Base-by-base conservation (phyloP, 345 rosid genomes). In the Physaria fendleri region DNA sequence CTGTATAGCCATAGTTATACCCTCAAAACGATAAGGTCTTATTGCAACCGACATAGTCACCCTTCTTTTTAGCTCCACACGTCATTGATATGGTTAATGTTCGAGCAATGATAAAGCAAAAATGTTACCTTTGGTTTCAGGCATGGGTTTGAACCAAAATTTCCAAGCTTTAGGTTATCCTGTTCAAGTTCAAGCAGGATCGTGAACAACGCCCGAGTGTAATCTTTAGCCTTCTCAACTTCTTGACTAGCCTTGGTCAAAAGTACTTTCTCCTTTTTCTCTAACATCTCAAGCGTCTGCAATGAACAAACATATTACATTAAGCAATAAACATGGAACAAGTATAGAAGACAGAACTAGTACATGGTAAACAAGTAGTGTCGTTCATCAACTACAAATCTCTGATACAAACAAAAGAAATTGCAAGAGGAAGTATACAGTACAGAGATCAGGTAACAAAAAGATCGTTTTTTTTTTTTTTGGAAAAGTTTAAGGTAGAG, bases 261-360 rank as follows among this genome's bases (percentile, higher is more conserved):
- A 0, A 92, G 90, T 12, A 88, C 83, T 25, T 86, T 86, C 78
- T 86, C 97, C 76, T 81, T 88, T 53, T 92, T 85, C 95, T 92
- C 96, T 8, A 88, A 62, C 98, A 86, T 88, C 74, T 81, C 90
- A 50, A 88, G 93, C 6, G 95, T 92, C 98, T 88, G 63, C 23
- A 11, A 16, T 50, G 37, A 34, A 20, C 18, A 72, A 35, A 9
- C 39, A 1, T n/a, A n/a, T 39, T 56, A 17, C 57, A 23, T 23
- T 8, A 1, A 54, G 22, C 16, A 69, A 34, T 9, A 16, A 45
- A 2, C 28, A 21, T 32, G 33, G 1, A 2, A 53, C n/a, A n/a
- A n/a, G n/a, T n/a, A n/a, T n/a, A n/a, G n/a, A n/a, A n/a, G n/a
- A n/a, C n/a, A n/a, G n/a, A n/a, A n/a, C n/a, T n/a, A n/a, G n/a